Base-by-base conservation (phyloP, 208 protist species). In the Leishmania major region DNA sequence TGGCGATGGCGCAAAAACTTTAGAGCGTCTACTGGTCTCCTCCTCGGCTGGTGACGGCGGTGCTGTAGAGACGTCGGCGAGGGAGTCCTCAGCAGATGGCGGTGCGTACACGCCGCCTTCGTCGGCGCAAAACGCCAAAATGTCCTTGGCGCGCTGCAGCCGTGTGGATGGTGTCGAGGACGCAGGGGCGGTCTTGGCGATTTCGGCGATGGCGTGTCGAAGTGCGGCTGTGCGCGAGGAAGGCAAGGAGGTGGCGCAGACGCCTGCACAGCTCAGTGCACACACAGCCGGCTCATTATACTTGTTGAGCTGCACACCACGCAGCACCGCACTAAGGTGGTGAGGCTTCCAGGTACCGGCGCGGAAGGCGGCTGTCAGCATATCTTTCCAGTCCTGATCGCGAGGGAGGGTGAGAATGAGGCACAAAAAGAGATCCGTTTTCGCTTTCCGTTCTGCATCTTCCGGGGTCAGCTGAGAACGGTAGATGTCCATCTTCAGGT, bases 381-480 rank as follows among this genome's bases (percentile, higher is more conserved):
- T 92, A 77, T 95, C 91, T 25, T 77, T 77, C 89, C 89, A 93
- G 78, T 92, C 84, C 79, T 95, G 91, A 43, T 87, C 83, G 19
- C 86, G 85, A 11, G 79, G 55, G 3, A 88, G 90, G 3, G 88
- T 92, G 62, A 93, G 87, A 47, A 95, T 43, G 40, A 87, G 75
- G 62, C 77, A 82, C 31, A 95, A 19, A 67, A 91, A 94, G 35
- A 82, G 47, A 6, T 88, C 80, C 19, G 87, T 90, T n/a, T 86
- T 84, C 40, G 47, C 74, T 15, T 28, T 35, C 19, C 84, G 79
- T 74, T 85, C 78, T 37, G 74, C 75, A 6, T 59, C 74, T 47
- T 77, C 82, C 25, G 76, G 60, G n/a, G 81, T 67, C 13, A 72
- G 2, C 35, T 72, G 75, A 1, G 78, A 67, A 22, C 75, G 73